A percentile compares a stretch with the other conserved stretches of the same genome.
Conservation (phyloP, 495 filamentous ascomycete species). For the Neohortaea acidophila region DNA sequence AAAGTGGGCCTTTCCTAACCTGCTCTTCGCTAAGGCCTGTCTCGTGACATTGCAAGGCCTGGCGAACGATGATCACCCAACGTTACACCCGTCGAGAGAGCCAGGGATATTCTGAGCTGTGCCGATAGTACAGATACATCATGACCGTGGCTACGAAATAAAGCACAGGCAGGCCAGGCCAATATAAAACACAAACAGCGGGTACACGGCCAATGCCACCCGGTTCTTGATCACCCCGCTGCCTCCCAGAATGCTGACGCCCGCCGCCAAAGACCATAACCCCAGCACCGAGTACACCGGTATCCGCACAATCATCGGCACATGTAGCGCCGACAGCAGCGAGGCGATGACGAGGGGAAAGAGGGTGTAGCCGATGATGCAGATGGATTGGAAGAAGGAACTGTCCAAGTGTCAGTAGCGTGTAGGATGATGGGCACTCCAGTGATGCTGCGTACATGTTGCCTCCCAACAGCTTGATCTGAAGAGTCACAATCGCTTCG, state of each 20-base stretch:
- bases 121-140: background rate
- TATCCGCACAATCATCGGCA: constrained; percentile 64
- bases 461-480: constrained; percentile 93
- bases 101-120: no score
- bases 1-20: no score
- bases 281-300: constrained; percentile 81
- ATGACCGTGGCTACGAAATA: constrained; percentile 48
- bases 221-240: constrained; percentile 90
- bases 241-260: constrained; percentile 87
- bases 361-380: constrained; percentile 95
- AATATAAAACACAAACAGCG: constrained; percentile 90
- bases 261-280: constrained; percentile 83
- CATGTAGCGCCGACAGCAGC: constrained; percentile 63
- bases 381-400: constrained; percentile 92
- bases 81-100: no score
- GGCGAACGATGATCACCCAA: no score
- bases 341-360: constrained; percentile 96
- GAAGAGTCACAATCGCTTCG: constrained; percentile 90
- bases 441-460: constrained; percentile 67
- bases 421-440: background rate
- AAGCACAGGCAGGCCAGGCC: constrained; percentile 89
- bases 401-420: constrained; percentile 31
- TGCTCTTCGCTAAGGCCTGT: no score
- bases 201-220: constrained; percentile 88
- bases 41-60: no score